Conservation (phyloP, 441 rosid genomes). For the Macaranga tanarius region DNA sequence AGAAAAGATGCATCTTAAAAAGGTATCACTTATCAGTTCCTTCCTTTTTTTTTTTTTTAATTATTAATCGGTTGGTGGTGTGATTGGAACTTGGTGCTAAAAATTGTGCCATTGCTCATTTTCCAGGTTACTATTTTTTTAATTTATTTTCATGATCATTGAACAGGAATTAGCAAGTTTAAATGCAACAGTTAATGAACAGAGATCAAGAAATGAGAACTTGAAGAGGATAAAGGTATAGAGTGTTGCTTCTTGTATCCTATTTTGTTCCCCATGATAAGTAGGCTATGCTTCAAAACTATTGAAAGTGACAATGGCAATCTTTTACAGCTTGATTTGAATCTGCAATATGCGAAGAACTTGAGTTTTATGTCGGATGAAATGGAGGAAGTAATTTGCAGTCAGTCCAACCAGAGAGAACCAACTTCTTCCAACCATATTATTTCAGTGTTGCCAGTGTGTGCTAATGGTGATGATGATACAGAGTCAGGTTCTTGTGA, state of each 20-base stretch:
- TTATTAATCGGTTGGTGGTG: not conserved
- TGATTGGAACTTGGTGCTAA: not conserved
- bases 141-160: conserved; percentile 7
- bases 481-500: conserved; percentile 26
- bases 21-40: conserved; percentile 34
- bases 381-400: conserved; percentile 16
- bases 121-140: not conserved
- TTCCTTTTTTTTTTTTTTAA: not conserved
- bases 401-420: conserved; percentile 16
- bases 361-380: conserved; percentile 18
- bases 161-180: conserved; percentile 52
- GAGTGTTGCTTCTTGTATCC: not conserved
- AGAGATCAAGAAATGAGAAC: conserved; percentile 42
- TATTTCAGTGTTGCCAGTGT: conserved; percentile 5
- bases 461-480: conserved; percentile 8
- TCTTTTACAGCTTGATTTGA: conserved; percentile 49
- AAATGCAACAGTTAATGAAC: conserved; percentile 45
- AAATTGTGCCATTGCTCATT: not conserved
- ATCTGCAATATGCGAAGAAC: conserved; percentile 23
- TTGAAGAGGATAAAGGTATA: conserved; percentile 72
- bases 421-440: conserved; percentile 19
- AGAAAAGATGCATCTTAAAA: conserved; percentile 52
- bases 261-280: not conserved
- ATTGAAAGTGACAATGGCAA: not conserved
- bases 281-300: not conserved